phyloP scores from a whole-genome alignment of 2,329 filamentous ascomycete genomes.

The Paecilomyces variotii region DNA sequence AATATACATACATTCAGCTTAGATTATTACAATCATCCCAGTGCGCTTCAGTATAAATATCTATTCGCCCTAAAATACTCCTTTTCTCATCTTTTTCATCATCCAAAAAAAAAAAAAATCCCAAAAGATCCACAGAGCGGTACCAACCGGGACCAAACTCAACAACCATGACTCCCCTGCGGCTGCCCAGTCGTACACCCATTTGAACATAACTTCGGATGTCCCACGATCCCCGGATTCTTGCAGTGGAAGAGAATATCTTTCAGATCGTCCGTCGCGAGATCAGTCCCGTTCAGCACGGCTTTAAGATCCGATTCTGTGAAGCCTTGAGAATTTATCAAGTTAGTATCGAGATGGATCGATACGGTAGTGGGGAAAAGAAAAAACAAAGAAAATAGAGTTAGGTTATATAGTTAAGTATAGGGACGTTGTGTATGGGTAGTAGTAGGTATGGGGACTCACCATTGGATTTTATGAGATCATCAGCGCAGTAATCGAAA shows the following conservation, averaged over 20 bases:
- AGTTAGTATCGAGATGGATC: too few relatives aligned
- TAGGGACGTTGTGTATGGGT: too few relatives aligned
- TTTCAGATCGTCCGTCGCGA: constrained; percentile 17
- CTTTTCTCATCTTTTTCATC: too few relatives aligned
- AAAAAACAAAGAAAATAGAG: too few relatives aligned
- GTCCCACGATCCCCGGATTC: constrained; percentile 25
- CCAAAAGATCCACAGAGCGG: too few relatives aligned
- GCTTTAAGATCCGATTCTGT: not conserved
- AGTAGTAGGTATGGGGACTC: not conserved
- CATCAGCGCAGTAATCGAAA: constrained; percentile 26
- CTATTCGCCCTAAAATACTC: too few relatives aligned
- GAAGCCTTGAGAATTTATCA: not conserved
- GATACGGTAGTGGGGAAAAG: too few relatives aligned
- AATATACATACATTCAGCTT: not conserved
- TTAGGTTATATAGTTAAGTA: too few relatives aligned
- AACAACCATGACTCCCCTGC: constrained; percentile 18
- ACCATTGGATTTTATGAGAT: constrained; percentile 22
- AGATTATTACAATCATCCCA: not conserved
- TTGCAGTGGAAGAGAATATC: constrained; percentile 27
- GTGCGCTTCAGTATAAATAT: too few relatives aligned
- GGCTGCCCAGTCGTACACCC: constrained; percentile 18
- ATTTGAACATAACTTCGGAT: constrained; percentile 21
- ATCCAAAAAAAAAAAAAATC: too few relatives aligned
- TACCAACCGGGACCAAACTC: not conserved
- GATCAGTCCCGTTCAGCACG: constrained; percentile 18